Base-by-base conservation (phyloP, 768 basidiomycete species). In the Collybiopsis confluens region DNA sequence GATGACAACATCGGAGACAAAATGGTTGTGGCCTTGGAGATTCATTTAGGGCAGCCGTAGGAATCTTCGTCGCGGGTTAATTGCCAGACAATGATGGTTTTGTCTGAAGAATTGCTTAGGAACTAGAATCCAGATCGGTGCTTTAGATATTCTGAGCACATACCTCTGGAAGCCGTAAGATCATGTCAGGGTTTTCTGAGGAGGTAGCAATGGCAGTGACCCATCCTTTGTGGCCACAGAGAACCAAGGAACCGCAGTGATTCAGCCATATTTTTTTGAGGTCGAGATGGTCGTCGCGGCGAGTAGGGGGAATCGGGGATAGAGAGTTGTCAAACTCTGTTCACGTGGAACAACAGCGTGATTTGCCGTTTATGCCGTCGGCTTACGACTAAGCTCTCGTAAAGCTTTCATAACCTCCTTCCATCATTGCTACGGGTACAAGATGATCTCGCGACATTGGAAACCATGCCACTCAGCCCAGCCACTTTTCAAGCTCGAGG, bases 1-100 rank as follows among this genome's bases (percentile, higher is more conserved):
- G 71, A 98, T 95, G 65, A 97, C 96, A 63, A 98, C 91, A 68
- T 98, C 95, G 37, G 94, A 98, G 56, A 98, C 95, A 70, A 98
- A 98, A 80, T 97, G 96, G 77, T 98, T 98, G 81, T 99, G 97
- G 58, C 97, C 96, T 70, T 92, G 89, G 56, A 99, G 66, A 98
- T 91, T 69, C 89, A 87, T 79, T 98, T 98, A 57, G 97, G 96
- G 79, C 86, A 95, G 54, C 97, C 97, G 71, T 95, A 97, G 45
- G 83, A 74, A 60, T 88, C 85, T 60, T 94, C 89, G 57, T 90
- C 89, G 60, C 97, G 91, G 63, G 96, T 97, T 68, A 99, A 79
- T 70, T 93, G 90, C 97, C 97, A 99, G 69, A 98, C 94, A 69
- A 99, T 98, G 79, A 98, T 92, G 52, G 93, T 97, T 85, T 97